Conservation (phyloP, 805 yeast species). For the Cyberlindnera petersonii region DNA sequence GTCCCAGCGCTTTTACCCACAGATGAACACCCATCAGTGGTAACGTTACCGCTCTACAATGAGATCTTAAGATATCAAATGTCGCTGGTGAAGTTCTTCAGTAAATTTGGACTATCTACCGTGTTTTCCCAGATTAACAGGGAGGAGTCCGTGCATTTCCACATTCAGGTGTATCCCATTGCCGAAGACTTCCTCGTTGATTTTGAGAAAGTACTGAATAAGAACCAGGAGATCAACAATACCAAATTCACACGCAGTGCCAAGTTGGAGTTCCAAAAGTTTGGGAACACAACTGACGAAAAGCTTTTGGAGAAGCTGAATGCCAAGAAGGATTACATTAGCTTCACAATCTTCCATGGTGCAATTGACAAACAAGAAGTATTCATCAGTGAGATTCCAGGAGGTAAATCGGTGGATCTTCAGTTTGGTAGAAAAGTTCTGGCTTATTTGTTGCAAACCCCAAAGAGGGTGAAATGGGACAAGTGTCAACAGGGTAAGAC, state of each 20-base stretch:
- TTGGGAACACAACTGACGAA: constrained; percentile 24
- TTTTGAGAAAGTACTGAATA: constrained; percentile 45
- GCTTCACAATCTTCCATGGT: constrained; percentile 33
- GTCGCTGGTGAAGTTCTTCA: constrained; percentile 45
- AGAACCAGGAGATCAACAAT: constrained; percentile 43
- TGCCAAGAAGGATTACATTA: constrained; percentile 28
- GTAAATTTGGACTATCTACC: constrained; percentile 42
- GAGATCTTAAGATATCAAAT: constrained; percentile 48
- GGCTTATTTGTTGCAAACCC: constrained; percentile 57
- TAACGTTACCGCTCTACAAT: constrained; percentile 32
- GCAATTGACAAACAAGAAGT: constrained; percentile 30
- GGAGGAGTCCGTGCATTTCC: constrained; percentile 63
- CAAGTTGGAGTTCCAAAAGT: constrained; percentile 39
- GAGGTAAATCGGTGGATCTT: constrained; percentile 51
- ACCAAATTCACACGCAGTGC: constrained; percentile 42
- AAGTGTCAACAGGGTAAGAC: constrained; percentile 60
- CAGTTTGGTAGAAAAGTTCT: constrained; percentile 82
- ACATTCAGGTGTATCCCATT: constrained; percentile 74
- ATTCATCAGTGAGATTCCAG: constrained; percentile 28
- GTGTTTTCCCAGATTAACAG: constrained; percentile 71
- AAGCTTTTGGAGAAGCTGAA: constrained; percentile 28
- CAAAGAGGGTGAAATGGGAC: constrained; percentile 72
- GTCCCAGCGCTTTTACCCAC: constrained; percentile 40
- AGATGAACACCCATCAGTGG: constrained; percentile 17
- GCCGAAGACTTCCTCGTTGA: constrained; percentile 39